Base-by-base conservation (phyloP, 2,329 filamentous ascomycete species). In the Scedosporium apiospermum region DNA sequence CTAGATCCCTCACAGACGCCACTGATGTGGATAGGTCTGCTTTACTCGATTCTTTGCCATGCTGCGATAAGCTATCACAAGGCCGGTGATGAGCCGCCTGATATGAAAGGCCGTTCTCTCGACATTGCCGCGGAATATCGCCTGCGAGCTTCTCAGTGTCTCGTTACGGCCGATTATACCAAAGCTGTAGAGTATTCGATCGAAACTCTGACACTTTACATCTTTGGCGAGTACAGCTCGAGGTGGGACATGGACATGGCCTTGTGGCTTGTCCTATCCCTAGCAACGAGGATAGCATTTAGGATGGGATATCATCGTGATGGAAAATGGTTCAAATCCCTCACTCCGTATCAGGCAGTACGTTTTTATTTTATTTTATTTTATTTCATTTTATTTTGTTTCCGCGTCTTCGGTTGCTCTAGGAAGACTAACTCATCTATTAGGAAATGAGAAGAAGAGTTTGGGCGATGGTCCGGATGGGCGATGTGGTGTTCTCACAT, bases 241-340 rank as follows among this genome's bases (percentile, higher is more conserved):
- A 84, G 87, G 51, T 86, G 85, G 80, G 89, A 93, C 71, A 86
- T 88, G 4, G 89, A 93, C 69, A 75, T 88, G 30, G 84, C 87
- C 3, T 75, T 90, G 16, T 86, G 82, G 80, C 71, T 86, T 65
- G 82, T 86, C 65, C 75, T 76, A 73, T 80, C 81, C 9, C 68
- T 83, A 65, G 79, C 82, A 62, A 83, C 82, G 69, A 75, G 84
- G 73, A 74, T 85, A 72, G 78, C 84, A 69, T 75, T 88, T 73
- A 81, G 87, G 49, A 89, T 89, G 85, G 89, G 88, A 3, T 89
- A 93, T 68, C 90, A 93, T 68, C 82, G 90, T 64, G 90, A 93
- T 71, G 82, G 88, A 9, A 88, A 85, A 64, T 90, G 87, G 74
- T 93, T 91, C 70, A 80, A 87, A 2, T 84, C 81, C 14, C 81